Conservation (phyloP, 2,329 filamentous ascomycete species). For the Colletotrichum tropicale region DNA sequence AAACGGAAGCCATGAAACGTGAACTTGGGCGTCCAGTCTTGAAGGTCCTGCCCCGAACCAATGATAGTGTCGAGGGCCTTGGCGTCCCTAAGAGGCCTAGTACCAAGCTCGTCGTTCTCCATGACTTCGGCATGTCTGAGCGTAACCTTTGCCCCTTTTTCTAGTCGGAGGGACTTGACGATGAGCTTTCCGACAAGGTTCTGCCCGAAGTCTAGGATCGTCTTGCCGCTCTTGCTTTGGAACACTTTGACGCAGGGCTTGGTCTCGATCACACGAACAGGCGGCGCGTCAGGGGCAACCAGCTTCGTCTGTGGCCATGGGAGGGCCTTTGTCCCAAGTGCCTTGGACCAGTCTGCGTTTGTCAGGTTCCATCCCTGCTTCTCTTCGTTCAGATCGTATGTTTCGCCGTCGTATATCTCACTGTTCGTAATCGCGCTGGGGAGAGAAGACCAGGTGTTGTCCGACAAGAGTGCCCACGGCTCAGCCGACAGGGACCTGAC, state of each 20-base stretch:
- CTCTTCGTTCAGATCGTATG: constrained; percentile 31
- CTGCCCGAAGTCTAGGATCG: constrained; percentile 36
- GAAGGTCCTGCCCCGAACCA: not conserved
- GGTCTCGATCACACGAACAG: constrained; percentile 30
- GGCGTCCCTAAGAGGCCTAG: not conserved
- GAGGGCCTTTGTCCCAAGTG: constrained; percentile 16
- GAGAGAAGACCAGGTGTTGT: constrained; percentile 31
- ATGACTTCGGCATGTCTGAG: constrained; percentile 5
- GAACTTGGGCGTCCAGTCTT: not conserved
- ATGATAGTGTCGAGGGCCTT: not conserved
- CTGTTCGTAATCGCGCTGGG: constrained; percentile 21
- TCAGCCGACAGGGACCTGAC: constrained; percentile 21
- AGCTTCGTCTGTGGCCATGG: constrained; percentile 24
- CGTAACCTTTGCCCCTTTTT: not conserved
- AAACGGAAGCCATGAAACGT: constrained; percentile 17
- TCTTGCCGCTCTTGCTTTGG: constrained; percentile 43
- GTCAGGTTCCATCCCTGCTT: constrained; percentile 20
- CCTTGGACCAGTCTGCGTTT: not conserved
- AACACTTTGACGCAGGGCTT: constrained; percentile 26
- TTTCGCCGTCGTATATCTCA: constrained; percentile 34
- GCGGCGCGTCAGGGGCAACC: constrained; percentile 34
- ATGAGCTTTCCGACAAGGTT: constrained; percentile 15
- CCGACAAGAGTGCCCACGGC: constrained; percentile 27
- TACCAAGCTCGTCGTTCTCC: constrained; percentile 9
- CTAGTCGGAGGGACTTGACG: constrained; percentile 3